Evolutionary conservation across 768 basidiomycete genomes (phyloP), one percentile per base, ranked within the genome.

Genomic region (Suillus plorans): DNA sequence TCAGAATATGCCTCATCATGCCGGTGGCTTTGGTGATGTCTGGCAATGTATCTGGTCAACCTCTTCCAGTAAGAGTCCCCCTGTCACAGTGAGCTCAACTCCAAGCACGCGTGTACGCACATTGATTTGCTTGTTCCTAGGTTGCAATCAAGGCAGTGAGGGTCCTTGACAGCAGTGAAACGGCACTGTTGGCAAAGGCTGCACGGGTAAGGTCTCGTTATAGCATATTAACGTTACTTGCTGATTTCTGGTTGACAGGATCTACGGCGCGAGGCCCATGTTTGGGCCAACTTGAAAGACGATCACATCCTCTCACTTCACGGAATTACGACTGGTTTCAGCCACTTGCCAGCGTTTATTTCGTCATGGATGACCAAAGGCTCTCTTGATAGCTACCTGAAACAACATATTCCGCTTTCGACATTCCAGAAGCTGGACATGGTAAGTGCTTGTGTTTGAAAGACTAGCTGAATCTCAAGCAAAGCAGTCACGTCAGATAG

Each of bases 281-380:
- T 80, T 34, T 79, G 78, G 78, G 62, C 28, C 36, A 41, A 47
- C n/a, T 69, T 79, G 39, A 5, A 50, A 0, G 77, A 79, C 56
- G 68, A 1, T 14, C 80, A 79, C 18, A 31, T 79, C 28, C 31
- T 79, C 20, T 71, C 77, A 42, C 65, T 80, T 2, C 71, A 67
- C 39, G 78, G 78, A 22, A 58, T 69, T 10, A 59, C 71, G 2
- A 14, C 9, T 6, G 71, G 67, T 45, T 80, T 76, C 42, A 73
- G 73, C 25, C 71, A 60, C 34, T 63, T 76, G 13, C 52, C 60
- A 37, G 74, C 78, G 9, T 74, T 79, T 60, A 70, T 79, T 22
- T 79, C 67, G 12, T 78, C 77, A 0, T 78, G 78, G 77, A 68
- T 71, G 28, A 71, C 70, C 0, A 68, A 78, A 18, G 78, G 77